These are phyloP conservation scores for Colletotrichum sp. DNA, from an alignment of 2,329 filamentous ascomycete genomes.

Conservation along the genomic window DNA sequence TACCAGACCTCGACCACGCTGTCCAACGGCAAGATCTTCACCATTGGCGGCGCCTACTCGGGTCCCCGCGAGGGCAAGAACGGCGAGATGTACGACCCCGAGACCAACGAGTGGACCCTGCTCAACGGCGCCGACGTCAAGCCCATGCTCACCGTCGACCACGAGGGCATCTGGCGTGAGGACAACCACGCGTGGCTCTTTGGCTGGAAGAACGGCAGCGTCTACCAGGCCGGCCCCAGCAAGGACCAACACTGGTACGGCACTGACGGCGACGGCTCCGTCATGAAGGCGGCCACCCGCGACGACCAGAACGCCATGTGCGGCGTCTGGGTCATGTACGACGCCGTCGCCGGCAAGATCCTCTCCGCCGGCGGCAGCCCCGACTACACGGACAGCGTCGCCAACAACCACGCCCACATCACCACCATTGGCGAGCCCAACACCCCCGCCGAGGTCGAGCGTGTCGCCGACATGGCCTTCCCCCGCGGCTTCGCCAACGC, in stretches of 20 bases:
- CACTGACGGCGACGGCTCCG: slow-evolving; percentile 45
- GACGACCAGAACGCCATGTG: slow-evolving; percentile 55
- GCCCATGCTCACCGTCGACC: slow-evolving; percentile 55
- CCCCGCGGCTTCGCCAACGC: slow-evolving; percentile 49
- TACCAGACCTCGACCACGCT: slow-evolving; percentile 57
- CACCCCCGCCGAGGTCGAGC: slow-evolving; percentile 26
- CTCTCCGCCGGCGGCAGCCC: slow-evolving; percentile 55
- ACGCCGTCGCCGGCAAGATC: slow-evolving; percentile 62
- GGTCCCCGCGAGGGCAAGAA: slow-evolving; percentile 56
- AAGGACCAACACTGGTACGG: slow-evolving; percentile 63
- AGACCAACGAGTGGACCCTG: slow-evolving; percentile 49
- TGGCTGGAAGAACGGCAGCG: slow-evolving; percentile 49
- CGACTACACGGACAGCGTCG: slow-evolving; percentile 47
- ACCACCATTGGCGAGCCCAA: slow-evolving; percentile 48
- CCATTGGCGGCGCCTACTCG: slow-evolving; percentile 60
- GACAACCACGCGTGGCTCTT: slow-evolving; percentile 39
- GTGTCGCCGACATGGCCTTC: slow-evolving; percentile 36
- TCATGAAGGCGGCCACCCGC: slow-evolving; percentile 46
- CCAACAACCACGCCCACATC: slow-evolving; percentile 50
- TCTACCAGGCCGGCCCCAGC: slow-evolving; percentile 62
- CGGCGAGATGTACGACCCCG: slow-evolving; percentile 58
- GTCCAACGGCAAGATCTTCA: slow-evolving; percentile 60
- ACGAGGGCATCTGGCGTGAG: slow-evolving; percentile 53
- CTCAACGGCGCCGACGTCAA: slow-evolving; percentile 47
- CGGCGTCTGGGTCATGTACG: slow-evolving; percentile 62